Base-by-base conservation (phyloP, 345 rosid genomes). In the Mallotus nudiflorus region DNA sequence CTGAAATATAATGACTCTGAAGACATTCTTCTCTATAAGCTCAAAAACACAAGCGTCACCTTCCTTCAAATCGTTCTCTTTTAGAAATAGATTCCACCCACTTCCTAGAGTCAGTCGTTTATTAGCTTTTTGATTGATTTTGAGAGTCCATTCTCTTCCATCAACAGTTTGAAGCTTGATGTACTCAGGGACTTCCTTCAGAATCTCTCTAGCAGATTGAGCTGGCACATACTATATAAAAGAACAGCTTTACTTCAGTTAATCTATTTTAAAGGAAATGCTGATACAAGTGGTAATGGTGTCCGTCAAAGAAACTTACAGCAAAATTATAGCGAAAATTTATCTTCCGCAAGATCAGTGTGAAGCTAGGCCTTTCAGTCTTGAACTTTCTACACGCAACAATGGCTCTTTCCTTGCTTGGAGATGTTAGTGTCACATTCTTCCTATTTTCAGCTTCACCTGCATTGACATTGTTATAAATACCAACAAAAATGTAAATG, bases 331-430 rank as follows among this genome's bases (percentile, higher is more conserved):
- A 70, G 11, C 57, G 59, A 2, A 75, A 50, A 66, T 76, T 64
- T 46, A 62, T 52, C 14, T 73, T 53, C 27, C 71, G 66, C 66
- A 84, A 28, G 39, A 82, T 33, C 31, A 77, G 67, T 70, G 65
- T 63, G 80, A 74, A 84, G 24, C 70, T 73, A 56, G 85, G 83
- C 48, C 70, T 75, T 11, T 39, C 66, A 18, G 85, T 85, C 80
- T 66, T 79, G 69, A 70, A 79, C 67, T 66, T 67, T 67, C 66
- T 66, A 24, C 78, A 82, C 29, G 77, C 71, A 50, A 56, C 48
- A 10, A 82, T 65, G 42, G 83, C 83, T 59, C 77, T 79, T 42
- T 42, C 37, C 3, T 33, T 33, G 3, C 6, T 6, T 33, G 37
- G 37, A 6, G 37, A 33, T 33, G 37, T 33, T 33, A 33, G n/a